Percentiles rank a stretch among this genome's conserved stretches.
Evolutionary conservation across 2,329 filamentous ascomycete species (phyloP).

Genomic region (Sporothrix globosa): DNA sequence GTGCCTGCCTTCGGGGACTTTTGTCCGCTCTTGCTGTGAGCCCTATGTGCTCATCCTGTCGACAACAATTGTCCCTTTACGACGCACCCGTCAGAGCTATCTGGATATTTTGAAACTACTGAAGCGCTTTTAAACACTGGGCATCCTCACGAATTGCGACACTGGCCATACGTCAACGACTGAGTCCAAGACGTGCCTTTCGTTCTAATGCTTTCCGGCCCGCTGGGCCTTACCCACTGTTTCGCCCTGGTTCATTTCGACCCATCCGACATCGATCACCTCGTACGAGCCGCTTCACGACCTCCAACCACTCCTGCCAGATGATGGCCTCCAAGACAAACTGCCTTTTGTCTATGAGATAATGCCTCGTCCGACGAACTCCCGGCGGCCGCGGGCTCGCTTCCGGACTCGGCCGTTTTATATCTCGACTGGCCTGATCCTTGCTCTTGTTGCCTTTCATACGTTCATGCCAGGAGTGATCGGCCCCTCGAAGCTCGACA

Average conservation of each 20-base stretch:
- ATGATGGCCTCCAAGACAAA: conserved; percentile 10
- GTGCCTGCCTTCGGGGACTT: neutral
- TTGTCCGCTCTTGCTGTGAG: neutral
- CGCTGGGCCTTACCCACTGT: conserved; percentile 5
- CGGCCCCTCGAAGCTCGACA: neutral
- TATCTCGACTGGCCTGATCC: conserved; percentile 51
- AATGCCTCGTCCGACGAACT: conserved; percentile 28
- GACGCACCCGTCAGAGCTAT: neutral
- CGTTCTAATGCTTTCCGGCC: neutral
- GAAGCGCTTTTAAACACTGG: neutral
- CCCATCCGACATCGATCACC: conserved; percentile 17
- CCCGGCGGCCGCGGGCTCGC: conserved; percentile 42
- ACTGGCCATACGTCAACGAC: neutral
- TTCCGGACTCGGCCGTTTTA: conserved; percentile 56
- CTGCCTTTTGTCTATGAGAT: neutral
- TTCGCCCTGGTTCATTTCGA: conserved; percentile 6
- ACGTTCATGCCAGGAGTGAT: neutral
- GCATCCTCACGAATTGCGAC: conserved; percentile 16
- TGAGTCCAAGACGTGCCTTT: neutral
- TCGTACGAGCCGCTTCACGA: neutral
- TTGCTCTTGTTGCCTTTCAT: conserved; percentile 50
- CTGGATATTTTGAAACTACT: neutral
- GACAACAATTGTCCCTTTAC: conserved; percentile 10
- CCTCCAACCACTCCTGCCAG: neutral
- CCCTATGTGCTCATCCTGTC: neutral